Evolutionary conservation across 2,329 filamentous ascomycete species (phyloP), one percentile per base, ranked within the genome.

Genomic region (Aspergillus persii): DNA sequence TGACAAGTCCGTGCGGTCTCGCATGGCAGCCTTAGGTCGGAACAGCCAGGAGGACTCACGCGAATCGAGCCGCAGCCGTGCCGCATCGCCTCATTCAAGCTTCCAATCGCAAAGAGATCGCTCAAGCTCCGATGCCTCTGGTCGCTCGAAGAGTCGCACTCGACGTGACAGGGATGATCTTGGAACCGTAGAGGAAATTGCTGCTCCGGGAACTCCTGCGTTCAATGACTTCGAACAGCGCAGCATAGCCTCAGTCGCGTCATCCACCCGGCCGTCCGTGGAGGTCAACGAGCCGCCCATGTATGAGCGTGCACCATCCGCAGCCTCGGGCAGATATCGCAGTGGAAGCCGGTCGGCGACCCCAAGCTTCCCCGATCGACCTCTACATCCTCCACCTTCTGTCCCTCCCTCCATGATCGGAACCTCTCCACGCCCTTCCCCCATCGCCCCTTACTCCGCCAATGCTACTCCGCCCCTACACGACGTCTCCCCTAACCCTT

Each of bases 111-210:
- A 71, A 30, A 76, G 84, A 53, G 80, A 83, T 61, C 81, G 84
- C 53, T 85, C 84, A 5, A 81, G 79, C 62, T 86, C 85, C 6
- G 80, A 81, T 56, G 76, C 80, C 3, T 80, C 79, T 54, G 79
- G 78, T 30, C 80, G 84, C 30, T 85, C 84, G 7, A 80, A 81
- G 62, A 86, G 84, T 67, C 80, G 81, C 47, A 75, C 76, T 48
- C 74, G 79, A 49, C 80, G 80, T 30, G 82, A 86, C 39, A 81
- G 81, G 31, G 83, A 86, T 54, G 83, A 86, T 63, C 68, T 83
- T 2, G 79, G 80, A 60, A 77, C 80, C n/a, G 78, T 83, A 70
- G 71, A 75, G 3, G 81, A 83, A 68, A 77, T 41, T 7, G 15
- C 78, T 11, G 67, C 74, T 5, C 74, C 74, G 1, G 69, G 66